phyloP scores from a whole-genome alignment of 176 grass and related monocot species.

The Phragmites australis region DNA sequence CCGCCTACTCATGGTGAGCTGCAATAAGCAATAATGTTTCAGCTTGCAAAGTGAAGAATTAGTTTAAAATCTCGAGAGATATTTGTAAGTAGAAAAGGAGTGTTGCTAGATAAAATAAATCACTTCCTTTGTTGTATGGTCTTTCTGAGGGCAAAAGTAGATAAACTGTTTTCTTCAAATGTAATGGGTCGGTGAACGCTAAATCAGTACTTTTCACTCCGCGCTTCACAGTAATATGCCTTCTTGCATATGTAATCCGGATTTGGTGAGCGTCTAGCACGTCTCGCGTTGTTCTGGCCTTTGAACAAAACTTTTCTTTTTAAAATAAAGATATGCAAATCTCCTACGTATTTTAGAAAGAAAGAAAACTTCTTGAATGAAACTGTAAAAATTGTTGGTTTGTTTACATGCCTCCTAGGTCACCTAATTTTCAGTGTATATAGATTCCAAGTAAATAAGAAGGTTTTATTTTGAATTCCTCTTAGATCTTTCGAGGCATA shows the following conservation, averaged over 20 bases:
- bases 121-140: neutral
- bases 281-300: too few relatives aligned
- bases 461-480: constrained; percentile 5
- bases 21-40: constrained; percentile 6
- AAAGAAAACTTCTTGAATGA: neutral
- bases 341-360: too few relatives aligned
- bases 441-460: neutral
- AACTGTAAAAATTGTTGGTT: neutral
- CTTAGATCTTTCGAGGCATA: neutral
- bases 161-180: neutral
- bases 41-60: neutral
- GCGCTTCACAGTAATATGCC: neutral
- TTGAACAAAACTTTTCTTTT: too few relatives aligned
- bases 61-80: neutral
- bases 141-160: neutral
- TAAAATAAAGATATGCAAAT: too few relatives aligned
- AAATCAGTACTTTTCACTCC: neutral
- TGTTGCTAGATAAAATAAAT: neutral
- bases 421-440: neutral
- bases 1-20: constrained; percentile 49
- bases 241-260: too few relatives aligned
- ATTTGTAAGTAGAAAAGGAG: neutral
- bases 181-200: neutral
- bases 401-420: neutral
- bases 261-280: too few relatives aligned